Evolutionary conservation across 768 basidiomycete genomes (phyloP).

Genomic region (Tremella fuciformis): DNA sequence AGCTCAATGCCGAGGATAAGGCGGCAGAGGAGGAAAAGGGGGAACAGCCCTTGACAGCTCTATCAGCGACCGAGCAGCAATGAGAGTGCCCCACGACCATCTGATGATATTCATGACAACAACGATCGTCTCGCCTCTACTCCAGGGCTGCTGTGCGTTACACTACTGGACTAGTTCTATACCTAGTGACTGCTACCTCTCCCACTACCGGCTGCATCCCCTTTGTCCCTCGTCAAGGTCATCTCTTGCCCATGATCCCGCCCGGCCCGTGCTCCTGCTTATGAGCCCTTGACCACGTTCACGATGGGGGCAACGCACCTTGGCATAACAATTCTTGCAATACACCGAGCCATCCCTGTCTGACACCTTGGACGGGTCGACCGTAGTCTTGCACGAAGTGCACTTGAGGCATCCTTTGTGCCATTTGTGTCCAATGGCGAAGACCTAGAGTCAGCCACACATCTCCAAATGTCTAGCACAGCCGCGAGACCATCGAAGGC

Average conservation of each 20-base stretch:
- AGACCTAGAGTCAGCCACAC: conserved; percentile 6
- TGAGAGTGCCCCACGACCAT: neutral
- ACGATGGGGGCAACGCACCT: conserved; percentile 17
- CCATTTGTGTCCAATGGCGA: conserved; percentile 30
- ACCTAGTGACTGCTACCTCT: too few species aligned
- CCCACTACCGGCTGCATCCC: too few species aligned
- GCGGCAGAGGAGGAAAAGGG: neutral
- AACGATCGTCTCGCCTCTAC: too few species aligned
- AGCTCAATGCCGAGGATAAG: conserved; percentile 31
- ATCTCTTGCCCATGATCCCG: conserved; percentile 42
- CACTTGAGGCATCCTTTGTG: conserved; percentile 43
- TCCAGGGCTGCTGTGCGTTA: too few species aligned
- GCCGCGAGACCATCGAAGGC: neutral
- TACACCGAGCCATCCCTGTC: conserved; percentile 41
- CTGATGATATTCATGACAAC: too few species aligned
- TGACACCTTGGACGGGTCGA: conserved; percentile 45
- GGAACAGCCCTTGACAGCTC: conserved; percentile 16
- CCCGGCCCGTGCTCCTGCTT: conserved; percentile 38
- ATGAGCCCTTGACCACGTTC: conserved; percentile 8
- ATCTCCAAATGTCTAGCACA: neutral
- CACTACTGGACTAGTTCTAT: too few species aligned
- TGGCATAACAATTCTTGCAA: conserved; percentile 47
- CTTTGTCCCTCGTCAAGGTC: neutral
- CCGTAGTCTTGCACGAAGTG: conserved; percentile 32
- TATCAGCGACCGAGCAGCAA: conserved; percentile 8